Evolutionary conservation across 768 basidiomycete genomes (phyloP).

Genomic region (Hydnum rufescens): DNA sequence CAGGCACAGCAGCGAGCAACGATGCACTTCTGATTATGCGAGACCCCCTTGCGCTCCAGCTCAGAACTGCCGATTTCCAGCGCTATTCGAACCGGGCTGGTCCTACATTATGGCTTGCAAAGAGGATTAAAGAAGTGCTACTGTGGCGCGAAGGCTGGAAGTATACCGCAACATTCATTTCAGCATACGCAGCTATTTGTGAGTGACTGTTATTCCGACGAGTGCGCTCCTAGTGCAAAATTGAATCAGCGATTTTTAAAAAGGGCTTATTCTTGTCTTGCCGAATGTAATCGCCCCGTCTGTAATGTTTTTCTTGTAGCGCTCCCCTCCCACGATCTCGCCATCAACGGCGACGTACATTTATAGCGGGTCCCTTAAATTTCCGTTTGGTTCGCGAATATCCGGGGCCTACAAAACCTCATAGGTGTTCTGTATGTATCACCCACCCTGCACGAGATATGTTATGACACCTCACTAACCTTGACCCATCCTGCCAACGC

Average conservation of each 20-base stretch:
- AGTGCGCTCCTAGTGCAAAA: not conserved
- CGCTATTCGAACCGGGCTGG: not conserved
- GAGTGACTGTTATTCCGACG: not conserved
- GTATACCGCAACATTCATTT: too few relatives aligned
- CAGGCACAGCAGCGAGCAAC: not conserved
- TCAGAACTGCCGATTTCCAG: too few relatives aligned
- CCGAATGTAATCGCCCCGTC: too few relatives aligned
- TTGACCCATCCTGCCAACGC: conserved; percentile 23
- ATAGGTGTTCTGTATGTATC: too few relatives aligned
- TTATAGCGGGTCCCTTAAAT: not conserved
- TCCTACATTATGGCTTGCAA: not conserved
- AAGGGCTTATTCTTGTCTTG: not conserved
- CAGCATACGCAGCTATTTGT: too few relatives aligned
- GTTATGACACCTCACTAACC: too few relatives aligned
- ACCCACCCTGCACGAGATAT: too few relatives aligned
- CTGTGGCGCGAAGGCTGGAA: too few relatives aligned
- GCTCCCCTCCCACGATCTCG: not conserved
- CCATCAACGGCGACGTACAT: not conserved
- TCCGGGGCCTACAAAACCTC: too few relatives aligned
- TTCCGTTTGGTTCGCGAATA: conserved; percentile 50
- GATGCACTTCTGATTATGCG: too few relatives aligned
- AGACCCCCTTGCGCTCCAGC: too few relatives aligned
- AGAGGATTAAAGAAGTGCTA: too few relatives aligned
- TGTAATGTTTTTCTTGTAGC: not conserved
- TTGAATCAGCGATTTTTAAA: not conserved